Conservation (phyloP, 2,329 filamentous ascomycete species). For the Aspergillus piperis region DNA sequence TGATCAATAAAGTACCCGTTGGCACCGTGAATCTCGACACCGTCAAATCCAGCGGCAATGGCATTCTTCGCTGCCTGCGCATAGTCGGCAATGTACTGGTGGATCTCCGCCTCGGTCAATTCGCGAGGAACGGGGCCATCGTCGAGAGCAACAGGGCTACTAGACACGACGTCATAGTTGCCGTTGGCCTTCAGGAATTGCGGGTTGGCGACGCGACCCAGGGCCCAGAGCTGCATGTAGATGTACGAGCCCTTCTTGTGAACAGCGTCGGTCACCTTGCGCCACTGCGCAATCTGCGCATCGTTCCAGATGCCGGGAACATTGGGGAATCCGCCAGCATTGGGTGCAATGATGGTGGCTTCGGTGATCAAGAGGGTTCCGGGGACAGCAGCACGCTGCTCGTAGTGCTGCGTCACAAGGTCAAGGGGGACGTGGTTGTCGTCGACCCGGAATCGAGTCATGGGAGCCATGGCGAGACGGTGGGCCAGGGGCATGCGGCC, state of each 20-base stretch:
- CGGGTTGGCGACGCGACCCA: constrained; percentile 57
- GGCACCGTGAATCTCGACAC: constrained; percentile 52
- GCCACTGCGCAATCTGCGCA: constrained; percentile 63
- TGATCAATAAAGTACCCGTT: constrained; percentile 57
- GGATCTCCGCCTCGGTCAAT: constrained; percentile 47
- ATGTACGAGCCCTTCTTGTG: constrained; percentile 64
- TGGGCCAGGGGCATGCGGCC: constrained; percentile 46
- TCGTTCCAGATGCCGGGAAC: constrained; percentile 60
- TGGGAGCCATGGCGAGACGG: constrained; percentile 58
- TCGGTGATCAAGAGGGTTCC: constrained; percentile 63
- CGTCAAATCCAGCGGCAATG: constrained; percentile 57
- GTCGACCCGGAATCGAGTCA: constrained; percentile 57
- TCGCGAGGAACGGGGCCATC: constrained; percentile 35
- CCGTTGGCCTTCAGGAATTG: constrained; percentile 26
- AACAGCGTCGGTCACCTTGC: constrained; percentile 60
- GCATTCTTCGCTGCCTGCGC: constrained; percentile 53
- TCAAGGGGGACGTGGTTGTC: constrained; percentile 52
- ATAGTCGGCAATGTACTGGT: constrained; percentile 44
- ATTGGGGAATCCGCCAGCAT: constrained; percentile 52
- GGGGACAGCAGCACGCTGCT: constrained; percentile 53
- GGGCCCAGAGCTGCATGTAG: constrained; percentile 63
- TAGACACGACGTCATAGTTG: constrained; percentile 22
- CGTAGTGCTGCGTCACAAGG: constrained; percentile 54
- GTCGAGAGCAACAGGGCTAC: constrained; percentile 19
- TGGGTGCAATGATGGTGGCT: constrained; percentile 54